Base-by-base conservation (phyloP, 2,329 filamentous ascomycete genomes). In the Ophiostoma ips region DNA sequence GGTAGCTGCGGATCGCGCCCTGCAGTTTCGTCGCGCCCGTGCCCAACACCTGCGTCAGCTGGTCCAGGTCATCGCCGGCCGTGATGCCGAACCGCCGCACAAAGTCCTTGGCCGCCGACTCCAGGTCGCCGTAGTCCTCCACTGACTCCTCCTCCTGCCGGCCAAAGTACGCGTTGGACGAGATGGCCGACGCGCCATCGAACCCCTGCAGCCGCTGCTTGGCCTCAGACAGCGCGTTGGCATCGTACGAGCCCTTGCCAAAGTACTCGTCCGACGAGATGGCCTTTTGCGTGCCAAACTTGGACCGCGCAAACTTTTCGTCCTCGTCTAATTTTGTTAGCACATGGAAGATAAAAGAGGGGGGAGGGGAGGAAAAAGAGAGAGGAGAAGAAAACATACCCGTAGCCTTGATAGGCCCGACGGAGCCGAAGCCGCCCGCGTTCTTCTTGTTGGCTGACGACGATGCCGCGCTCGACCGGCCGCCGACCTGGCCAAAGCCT, bases 181-280 rank as follows among this genome's bases (percentile, higher is more conserved):
- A 95, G 65, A 98, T 98, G 57, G 88, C 71, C 1, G 81, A 83
- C 11, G 92, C 89, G 41, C 92, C 88, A 67, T 96, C 90, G 62
- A 98, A 98, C 44, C 88, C 86, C 69, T 87, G 83, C 49, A 98
- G 76, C 37, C 92, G 80, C 21, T 75, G 73, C 71, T 94, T 94
- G 59, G 92, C 90, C 69, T 95, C 90, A 48, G 80, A 73, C 62
- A 92, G 84, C 9, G 83, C 79, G 50, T 73, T 74, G 35, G 89
- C 81, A 63, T 98, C 89, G 66, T 82, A 96, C 50, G 77, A 70
- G 49, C 88, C 87, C 64, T 92, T 90, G 60, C 90, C 88, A 63
- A 98, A 98, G 74, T 94, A 98, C 64, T 98, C 92, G 64, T 98
- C 92, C 0, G 89, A 95, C 0, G 88, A 95, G 58, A 98, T 98